Percentiles rank a stretch among this genome's conserved stretches.
Evolutionary conservation across 352 stramenopile genomes (phyloP).

Genomic region (Globisporangium apiculatum): DNA sequence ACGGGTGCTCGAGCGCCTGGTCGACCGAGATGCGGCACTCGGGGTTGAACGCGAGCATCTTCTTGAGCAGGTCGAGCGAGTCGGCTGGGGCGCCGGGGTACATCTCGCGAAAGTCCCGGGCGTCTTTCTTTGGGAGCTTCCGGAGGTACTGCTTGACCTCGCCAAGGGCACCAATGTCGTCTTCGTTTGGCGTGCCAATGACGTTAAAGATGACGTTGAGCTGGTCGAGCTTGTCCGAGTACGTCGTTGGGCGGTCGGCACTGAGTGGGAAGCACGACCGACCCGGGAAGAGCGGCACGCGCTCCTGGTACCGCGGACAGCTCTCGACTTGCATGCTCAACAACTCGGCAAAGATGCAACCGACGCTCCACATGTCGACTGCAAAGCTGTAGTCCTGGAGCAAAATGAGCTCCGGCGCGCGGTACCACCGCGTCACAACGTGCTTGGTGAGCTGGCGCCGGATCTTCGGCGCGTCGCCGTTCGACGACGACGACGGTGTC

Average conservation of each 20-base stretch:
- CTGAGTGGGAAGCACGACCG: slow-evolving; percentile 84
- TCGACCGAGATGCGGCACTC: slow-evolving; percentile 82
- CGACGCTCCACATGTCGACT: slow-evolving; percentile 99
- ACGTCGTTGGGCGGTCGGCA: slow-evolving; percentile 72
- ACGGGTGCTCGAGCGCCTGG: slow-evolving; percentile 76
- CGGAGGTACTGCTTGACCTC: slow-evolving; percentile 86
- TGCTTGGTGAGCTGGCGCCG: slow-evolving; percentile 95
- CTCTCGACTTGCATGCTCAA: slow-evolving; percentile 87
- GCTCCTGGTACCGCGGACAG: slow-evolving; percentile 79
- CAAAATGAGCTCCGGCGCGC: slow-evolving; percentile 94
- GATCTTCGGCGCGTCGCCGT: slow-evolving; percentile 54
- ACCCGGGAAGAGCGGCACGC: slow-evolving; percentile 75
- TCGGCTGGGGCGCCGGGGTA: slow-evolving; percentile 75
- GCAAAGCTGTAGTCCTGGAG: slow-evolving; percentile 94
- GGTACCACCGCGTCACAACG: slow-evolving; percentile 98
- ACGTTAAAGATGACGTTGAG: slow-evolving; percentile 96
- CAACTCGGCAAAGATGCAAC: slow-evolving; percentile 91
- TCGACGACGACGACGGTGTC: slow-evolving; percentile 46
- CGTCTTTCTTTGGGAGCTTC: slow-evolving; percentile 80
- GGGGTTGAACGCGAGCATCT: slow-evolving; percentile 79
- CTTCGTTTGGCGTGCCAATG: slow-evolving; percentile 89
- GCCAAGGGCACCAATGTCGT: slow-evolving; percentile 79
- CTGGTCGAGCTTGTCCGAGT: slow-evolving; percentile 88
- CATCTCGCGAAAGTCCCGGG: slow-evolving; percentile 74
- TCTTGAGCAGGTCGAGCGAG: slow-evolving; percentile 79